These are phyloP conservation scores for Candida oleophila DNA, from an alignment of 805 yeast species.

Conservation along the genomic window DNA sequence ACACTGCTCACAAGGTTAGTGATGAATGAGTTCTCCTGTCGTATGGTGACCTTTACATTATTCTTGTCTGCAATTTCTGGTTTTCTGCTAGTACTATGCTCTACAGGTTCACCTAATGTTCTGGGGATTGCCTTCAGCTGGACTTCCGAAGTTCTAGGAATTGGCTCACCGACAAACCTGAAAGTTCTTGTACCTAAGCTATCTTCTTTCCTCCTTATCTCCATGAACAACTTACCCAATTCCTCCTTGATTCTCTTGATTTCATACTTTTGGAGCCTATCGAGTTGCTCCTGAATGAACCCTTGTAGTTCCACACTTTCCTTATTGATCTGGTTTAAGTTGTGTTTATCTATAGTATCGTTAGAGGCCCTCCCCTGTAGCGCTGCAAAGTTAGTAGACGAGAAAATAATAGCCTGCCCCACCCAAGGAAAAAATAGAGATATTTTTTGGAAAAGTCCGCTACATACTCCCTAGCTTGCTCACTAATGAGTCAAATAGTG, in stretches of 20 bases:
- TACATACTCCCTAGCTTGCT: too few species aligned
- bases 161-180: slow-evolving; percentile 4
- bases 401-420: neutral
- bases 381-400: neutral
- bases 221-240: neutral
- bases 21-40: neutral
- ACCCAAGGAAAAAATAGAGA: too few species aligned
- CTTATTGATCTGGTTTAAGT: neutral
- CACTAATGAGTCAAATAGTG: too few species aligned
- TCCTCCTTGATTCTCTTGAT: neutral
- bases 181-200: neutral
- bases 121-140: neutral
- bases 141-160: slow-evolving; percentile 10
- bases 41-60: neutral
- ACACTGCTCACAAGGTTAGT: neutral
- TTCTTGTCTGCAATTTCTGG: neutral
- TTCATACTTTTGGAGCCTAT: neutral
- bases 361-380: neutral
- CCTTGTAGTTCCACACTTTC: neutral
- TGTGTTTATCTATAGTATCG: neutral
- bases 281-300: neutral
- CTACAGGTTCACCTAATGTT: neutral
- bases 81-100: neutral
- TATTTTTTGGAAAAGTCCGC: too few species aligned
- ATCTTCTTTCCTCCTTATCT: neutral